Conservation (phyloP, 306 rosid genomes). For the Quercus suber region DNA sequence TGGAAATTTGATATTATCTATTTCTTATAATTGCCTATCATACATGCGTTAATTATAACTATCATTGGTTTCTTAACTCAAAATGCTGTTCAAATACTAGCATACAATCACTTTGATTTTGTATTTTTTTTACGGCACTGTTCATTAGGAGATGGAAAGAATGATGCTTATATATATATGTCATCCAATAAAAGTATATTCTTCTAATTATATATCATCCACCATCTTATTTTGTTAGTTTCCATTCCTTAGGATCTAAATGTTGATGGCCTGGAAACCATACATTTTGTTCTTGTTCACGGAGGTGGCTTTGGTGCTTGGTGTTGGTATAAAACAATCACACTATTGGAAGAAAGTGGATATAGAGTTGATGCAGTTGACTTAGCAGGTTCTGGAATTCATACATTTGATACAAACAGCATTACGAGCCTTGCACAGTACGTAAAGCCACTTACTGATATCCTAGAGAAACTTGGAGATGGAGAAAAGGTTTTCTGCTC, state of each 20-base stretch:
- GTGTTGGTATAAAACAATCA: slow-evolving; percentile 99
- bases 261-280: slow-evolving; percentile 77
- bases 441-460: slow-evolving; percentile 79
- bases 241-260: slow-evolving; percentile 48
- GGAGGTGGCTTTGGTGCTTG: slow-evolving; percentile 99
- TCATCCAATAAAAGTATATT: not conserved
- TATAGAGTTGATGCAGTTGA: slow-evolving; percentile 81
- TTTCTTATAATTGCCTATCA: not conserved
- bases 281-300: slow-evolving; percentile 86
- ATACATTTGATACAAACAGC: slow-evolving; percentile 72
- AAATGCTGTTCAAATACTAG: not conserved
- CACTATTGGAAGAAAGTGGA: slow-evolving; percentile 84
- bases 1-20: not conserved
- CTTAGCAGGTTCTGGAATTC: slow-evolving; percentile 89
- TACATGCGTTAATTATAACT: not conserved
- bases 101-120: not conserved
- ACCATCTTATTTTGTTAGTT: not conserved
- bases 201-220: not conserved
- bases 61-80: not conserved
- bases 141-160: not conserved
- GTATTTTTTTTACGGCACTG: not conserved
- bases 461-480: slow-evolving; percentile 70
- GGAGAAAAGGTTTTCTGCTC: slow-evolving; percentile 61
- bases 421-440: slow-evolving; percentile 71
- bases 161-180: not conserved